Base-by-base conservation (phyloP, 306 rosid species). In the Dicorynia guianensis region DNA sequence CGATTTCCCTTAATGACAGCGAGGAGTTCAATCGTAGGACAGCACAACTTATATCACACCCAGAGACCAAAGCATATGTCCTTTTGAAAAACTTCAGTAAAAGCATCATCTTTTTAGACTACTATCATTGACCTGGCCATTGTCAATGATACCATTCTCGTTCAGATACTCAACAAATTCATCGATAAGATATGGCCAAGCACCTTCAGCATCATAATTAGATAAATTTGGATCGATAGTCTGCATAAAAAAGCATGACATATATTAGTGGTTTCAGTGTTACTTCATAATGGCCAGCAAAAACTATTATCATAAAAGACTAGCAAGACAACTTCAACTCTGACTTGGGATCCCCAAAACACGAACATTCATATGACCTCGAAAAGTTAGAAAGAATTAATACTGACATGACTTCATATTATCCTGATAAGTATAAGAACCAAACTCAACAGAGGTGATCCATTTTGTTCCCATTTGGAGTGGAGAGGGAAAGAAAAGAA, bases 181-280 rank as follows among this genome's bases (percentile, higher is more conserved):
- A 58, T 96, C 99, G 33, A 96, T 92, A 20, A 96, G 98, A 76
- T 96, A 96, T 0, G 99, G 99, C 98, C 99, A 92, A 12, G 99
- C 99, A 61, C 99, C 99, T 86, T 92, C 93, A 2, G 97, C 91
- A 63, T 96, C 99, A 42, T 96, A 96, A 82, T 92, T 87, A 20
- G 96, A 79, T 77, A 96, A 85, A 60, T 78, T 79, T 8, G 89
- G 80, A 48, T 85, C 93, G 19, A 96, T 91, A 5, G 84, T 85
- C 99, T 96, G 85, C 85, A 79, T 30, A 50, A 20, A 20, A 87
- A 55, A 57, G 56, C 71, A 77, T 13, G 34, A 53, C 15, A 70
- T 58, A 72, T 59, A 35, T 79, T 55, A 52, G 67, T n/a, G 48
- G 63, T 9, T 48, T 52, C 3, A 19, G 25, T 17, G 30, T 7